Base-by-base conservation (phyloP, 148 eudicot genomes). In the Simmondsia chinensis region DNA sequence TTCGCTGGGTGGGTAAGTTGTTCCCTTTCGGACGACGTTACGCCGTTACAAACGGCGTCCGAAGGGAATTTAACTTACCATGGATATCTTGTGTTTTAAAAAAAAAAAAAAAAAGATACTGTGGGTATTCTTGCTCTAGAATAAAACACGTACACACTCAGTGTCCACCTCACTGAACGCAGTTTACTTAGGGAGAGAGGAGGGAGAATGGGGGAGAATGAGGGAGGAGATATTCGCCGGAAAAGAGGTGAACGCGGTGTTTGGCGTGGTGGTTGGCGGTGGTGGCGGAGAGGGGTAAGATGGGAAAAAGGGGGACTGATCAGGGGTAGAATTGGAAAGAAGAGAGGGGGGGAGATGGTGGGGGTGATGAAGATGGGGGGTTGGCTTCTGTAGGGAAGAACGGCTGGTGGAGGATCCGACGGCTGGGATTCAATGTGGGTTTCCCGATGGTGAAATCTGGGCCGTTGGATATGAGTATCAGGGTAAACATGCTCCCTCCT, bases 211-310 rank as follows among this genome's bases (percentile, higher is more conserved):
- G 3, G 95, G 97, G 61, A 85, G 70, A 14, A 40, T 70, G 33
- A 91, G 73, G 17, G 93, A 76, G 54, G 97, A 83, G 59, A 89
- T 79, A 59, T 89, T 89, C 27, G 95, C 97, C 0, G 97, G 97
- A 33, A 89, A 76, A 3, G 95, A 78, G 27, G 86, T 75, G 8
- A 71, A 58, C 13, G 83, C 35, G 40, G 64, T 33, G 51, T 68
- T 14, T 0, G 65, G 36, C 1, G 73, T 6, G 47, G 44, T 0
- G 46, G 69, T 0, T 0, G 80, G 65, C 0, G 81, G 77, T 0
- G 86, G 64, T 0, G 97, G 82, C 0, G 86, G 75, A 7, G 96
- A 49, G 7, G 82, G 65, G 34, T 46, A 21, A 13, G 77, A 18
- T 0, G 87, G 95, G 62, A 79, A 80, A 31, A 88, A 88, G n/a